phyloP scores from a whole-genome alignment of 2,329 filamentous ascomycete genomes.

The Cryphonectria radicalis region DNA sequence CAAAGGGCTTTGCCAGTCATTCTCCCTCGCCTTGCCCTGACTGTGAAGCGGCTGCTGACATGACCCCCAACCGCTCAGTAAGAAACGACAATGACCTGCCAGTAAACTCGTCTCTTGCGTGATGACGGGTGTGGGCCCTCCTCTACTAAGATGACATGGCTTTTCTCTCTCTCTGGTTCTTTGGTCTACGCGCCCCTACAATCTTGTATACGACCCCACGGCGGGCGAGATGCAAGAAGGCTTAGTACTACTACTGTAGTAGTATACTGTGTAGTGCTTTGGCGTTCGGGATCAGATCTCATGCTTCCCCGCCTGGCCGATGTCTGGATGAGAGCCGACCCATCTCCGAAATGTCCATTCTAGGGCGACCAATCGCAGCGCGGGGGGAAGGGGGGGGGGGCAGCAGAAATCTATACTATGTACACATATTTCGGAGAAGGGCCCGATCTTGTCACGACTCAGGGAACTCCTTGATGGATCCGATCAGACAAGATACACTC shows the following conservation, averaged over 20 bases:
- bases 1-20: background rate
- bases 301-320: background rate
- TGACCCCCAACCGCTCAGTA: background rate
- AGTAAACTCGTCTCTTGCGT: background rate
- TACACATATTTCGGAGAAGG: background rate
- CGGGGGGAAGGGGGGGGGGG: too few species aligned
- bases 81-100: background rate
- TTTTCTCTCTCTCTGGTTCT: background rate
- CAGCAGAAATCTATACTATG: background rate
- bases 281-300: background rate
- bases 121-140: background rate
- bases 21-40: background rate
- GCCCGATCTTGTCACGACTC: slow-evolving; percentile 6
- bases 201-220: background rate
- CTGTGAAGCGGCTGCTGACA: background rate
- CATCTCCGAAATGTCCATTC: background rate
- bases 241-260: too few species aligned
- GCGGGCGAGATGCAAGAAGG: background rate
- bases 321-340: background rate
- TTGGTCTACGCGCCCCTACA: background rate
- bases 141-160: background rate
- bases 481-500: background rate
- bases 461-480: background rate
- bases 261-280: background rate
- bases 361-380: slow-evolving; percentile 1